A percentile compares a stretch with the other conserved stretches of the same genome.
phyloP scores from a whole-genome alignment of 805 yeast species.

The Danielia oregonensis region DNA sequence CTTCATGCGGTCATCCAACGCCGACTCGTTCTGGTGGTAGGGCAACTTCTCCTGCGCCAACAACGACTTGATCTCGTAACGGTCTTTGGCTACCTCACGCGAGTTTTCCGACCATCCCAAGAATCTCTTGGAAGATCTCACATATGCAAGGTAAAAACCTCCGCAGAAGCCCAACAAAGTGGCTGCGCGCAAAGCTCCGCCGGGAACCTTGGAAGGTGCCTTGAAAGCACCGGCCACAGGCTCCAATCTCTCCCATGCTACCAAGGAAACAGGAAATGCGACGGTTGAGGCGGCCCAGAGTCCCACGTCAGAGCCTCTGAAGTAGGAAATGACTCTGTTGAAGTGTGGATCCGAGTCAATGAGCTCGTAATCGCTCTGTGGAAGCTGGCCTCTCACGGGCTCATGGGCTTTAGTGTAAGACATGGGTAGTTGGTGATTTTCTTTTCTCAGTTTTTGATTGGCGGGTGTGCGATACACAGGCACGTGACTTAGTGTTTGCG shows the following conservation, averaged over 20 bases:
- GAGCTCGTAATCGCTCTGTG: slow-evolving; percentile 35
- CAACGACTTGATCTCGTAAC: slow-evolving; percentile 66
- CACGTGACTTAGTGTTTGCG: too few species aligned
- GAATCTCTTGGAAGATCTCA: slow-evolving; percentile 64
- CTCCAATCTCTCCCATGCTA: slow-evolving; percentile 42
- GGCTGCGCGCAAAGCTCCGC: slow-evolving; percentile 55
- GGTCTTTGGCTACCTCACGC: slow-evolving; percentile 67
- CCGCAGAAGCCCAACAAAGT: slow-evolving; percentile 62
- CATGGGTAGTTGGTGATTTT: slow-evolving; percentile 21
- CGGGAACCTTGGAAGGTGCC: slow-evolving; percentile 50
- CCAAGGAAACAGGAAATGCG: slow-evolving; percentile 39
- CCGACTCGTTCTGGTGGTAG: slow-evolving; percentile 54
- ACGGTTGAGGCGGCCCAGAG: slow-evolving; percentile 42
- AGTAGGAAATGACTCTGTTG: slow-evolving; percentile 64
- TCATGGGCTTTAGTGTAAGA: slow-evolving; percentile 36
- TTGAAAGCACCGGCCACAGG: slow-evolving; percentile 40
- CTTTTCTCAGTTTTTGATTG: slow-evolving; percentile 36
- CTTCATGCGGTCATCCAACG: slow-evolving; percentile 63
- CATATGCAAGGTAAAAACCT: slow-evolving; percentile 72
- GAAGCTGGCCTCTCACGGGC: slow-evolving; percentile 34
- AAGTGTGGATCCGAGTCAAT: slow-evolving; percentile 83
- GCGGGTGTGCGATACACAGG: slow-evolving; percentile 12
- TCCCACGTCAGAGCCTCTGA: slow-evolving; percentile 64
- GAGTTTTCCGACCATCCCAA: slow-evolving; percentile 74
- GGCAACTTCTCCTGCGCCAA: slow-evolving; percentile 65